Evolutionary conservation across 192 early-diverging fungal genomes (phyloP).

Genomic region (Coemansia sp.): DNA sequence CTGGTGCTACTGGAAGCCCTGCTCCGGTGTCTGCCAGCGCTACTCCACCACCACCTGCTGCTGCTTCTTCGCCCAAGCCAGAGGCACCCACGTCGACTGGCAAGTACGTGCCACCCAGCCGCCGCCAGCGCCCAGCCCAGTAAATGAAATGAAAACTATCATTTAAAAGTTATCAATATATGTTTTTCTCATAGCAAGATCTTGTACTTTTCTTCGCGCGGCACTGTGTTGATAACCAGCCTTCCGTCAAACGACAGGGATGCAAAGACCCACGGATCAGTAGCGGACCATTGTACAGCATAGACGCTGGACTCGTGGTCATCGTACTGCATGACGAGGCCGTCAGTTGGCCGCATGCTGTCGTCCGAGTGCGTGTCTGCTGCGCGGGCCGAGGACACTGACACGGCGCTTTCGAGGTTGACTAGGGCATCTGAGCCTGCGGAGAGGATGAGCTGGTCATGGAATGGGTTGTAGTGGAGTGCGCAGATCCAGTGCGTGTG

Average conservation of each 20-base stretch:
- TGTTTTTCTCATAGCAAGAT: constrained; percentile 59
- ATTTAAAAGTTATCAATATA: neutral
- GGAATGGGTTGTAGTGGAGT: constrained; percentile 82
- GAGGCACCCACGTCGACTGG: neutral
- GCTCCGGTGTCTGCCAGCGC: constrained; percentile 13
- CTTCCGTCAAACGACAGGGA: constrained; percentile 93
- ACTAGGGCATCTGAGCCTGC: constrained; percentile 86
- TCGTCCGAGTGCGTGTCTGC: constrained; percentile 28
- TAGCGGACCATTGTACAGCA: constrained; percentile 82
- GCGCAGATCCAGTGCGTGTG: constrained; percentile 92
- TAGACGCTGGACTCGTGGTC: constrained; percentile 97
- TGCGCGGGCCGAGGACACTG: constrained; percentile 74
- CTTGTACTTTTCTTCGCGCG: constrained; percentile 82
- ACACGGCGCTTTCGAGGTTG: constrained; percentile 83
- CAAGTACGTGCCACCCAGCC: constrained; percentile 46
- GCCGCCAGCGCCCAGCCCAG: constrained; percentile 14
- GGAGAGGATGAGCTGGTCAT: constrained; percentile 90
- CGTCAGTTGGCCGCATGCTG: constrained; percentile 63
- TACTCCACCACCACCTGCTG: constrained; percentile 11
- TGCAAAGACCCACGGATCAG: constrained; percentile 93
- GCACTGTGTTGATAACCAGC: constrained; percentile 90
- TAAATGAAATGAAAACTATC: neutral
- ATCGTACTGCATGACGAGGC: constrained; percentile 83
- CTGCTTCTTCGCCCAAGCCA: constrained; percentile 1
- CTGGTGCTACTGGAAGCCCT: constrained; percentile 6